Evolutionary conservation across 768 basidiomycete species (phyloP).

Genomic region (Leccinum truebloodii): DNA sequence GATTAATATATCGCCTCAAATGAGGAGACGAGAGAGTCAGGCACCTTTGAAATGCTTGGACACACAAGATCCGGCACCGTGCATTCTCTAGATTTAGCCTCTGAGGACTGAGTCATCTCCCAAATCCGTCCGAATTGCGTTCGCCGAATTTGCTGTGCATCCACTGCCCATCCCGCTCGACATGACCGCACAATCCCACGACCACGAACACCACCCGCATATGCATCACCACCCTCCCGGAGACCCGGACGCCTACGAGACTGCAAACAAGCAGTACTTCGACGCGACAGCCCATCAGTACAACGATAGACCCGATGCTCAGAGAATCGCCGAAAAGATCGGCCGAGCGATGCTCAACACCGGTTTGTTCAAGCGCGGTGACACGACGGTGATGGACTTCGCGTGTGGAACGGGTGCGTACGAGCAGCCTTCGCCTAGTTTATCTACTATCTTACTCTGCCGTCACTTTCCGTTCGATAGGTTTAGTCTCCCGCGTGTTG

Average conservation of each 20-base stretch:
- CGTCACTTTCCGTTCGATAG: constrained; percentile 35
- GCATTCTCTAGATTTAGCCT: too few relatives aligned
- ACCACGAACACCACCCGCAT: not conserved
- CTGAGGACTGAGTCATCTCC: not conserved
- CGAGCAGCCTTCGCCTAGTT: not conserved
- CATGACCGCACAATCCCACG: not conserved
- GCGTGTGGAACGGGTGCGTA: constrained; percentile 68
- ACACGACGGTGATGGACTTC: constrained; percentile 66
- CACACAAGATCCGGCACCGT: not conserved
- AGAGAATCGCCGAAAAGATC: constrained; percentile 23
- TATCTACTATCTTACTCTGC: not conserved
- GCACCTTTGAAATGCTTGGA: not conserved
- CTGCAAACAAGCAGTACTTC: constrained; percentile 30
- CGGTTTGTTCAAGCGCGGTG: constrained; percentile 53
- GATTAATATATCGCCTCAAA: not conserved
- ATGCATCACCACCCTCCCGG: not conserved
- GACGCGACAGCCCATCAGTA: constrained; percentile 26
- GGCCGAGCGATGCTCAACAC: constrained; percentile 31
- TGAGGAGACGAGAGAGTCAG: not conserved
- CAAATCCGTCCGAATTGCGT: not conserved
- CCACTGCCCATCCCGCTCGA: not conserved
- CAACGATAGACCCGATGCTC: constrained; percentile 23
- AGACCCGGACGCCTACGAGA: constrained; percentile 12
- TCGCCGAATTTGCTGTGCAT: not conserved
- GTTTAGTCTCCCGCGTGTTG: constrained; percentile 61